phyloP scores from a whole-genome alignment of 306 rosid genomes.

The Pterocarpus santalinus region DNA sequence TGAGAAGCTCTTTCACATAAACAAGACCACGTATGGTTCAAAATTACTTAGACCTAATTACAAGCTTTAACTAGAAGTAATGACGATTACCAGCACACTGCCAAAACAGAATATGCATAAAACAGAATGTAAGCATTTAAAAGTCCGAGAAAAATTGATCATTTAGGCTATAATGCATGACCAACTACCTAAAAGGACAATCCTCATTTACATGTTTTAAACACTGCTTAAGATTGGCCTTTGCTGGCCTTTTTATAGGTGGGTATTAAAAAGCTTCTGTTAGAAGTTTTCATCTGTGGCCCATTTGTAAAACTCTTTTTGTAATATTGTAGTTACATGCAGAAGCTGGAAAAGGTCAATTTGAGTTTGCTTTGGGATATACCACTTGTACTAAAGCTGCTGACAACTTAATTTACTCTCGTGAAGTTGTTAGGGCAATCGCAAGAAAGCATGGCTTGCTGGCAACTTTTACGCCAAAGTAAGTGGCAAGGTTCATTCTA shows the following conservation, averaged over 20 bases:
- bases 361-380: slow-evolving; percentile 74
- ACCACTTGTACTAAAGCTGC: slow-evolving; percentile 71
- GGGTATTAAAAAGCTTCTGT: slow-evolving; percentile 15
- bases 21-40: background rate
- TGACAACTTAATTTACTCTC: slow-evolving; percentile 75
- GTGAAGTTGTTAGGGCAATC: slow-evolving; percentile 76
- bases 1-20: slow-evolving; percentile 23
- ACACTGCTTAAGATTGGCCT: slow-evolving; percentile 29
- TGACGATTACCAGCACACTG: background rate
- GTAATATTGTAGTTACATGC: slow-evolving; percentile 70
- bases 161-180: slow-evolving; percentile 24
- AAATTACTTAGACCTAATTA: background rate
- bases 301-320: slow-evolving; percentile 21
- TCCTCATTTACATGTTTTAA: slow-evolving; percentile 21
- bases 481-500: slow-evolving; percentile 46
- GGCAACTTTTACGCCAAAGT: slow-evolving; percentile 95
- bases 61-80: background rate
- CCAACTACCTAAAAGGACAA: slow-evolving; percentile 21
- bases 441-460: slow-evolving; percentile 86
- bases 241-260: slow-evolving; percentile 5
- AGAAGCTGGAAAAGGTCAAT: slow-evolving; percentile 92
- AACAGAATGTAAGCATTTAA: slow-evolving; percentile 11
- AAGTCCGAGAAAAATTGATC: background rate
- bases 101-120: slow-evolving; percentile 3
- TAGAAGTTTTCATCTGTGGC: background rate